Evolutionary conservation across 306 rosid genomes (phyloP).

Genomic region (Rubus parviflorus): DNA sequence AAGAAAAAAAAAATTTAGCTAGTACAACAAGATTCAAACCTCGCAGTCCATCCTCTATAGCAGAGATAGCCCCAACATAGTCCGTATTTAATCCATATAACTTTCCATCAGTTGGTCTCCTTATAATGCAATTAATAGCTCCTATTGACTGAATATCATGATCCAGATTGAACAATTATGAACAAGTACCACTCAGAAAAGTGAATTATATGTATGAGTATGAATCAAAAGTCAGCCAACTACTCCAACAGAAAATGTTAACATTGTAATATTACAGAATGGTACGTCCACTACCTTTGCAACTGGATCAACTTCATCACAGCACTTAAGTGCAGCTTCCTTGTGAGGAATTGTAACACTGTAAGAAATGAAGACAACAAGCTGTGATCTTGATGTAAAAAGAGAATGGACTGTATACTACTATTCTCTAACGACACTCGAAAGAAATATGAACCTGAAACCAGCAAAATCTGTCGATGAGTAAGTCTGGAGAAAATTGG

Average conservation of each 20-base stretch:
- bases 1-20: constrained; percentile 7
- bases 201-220: not conserved
- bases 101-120: constrained; percentile 83
- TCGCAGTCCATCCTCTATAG: constrained; percentile 81
- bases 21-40: constrained; percentile 46
- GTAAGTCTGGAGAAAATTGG: constrained; percentile 67
- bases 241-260: not conserved
- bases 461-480: constrained; percentile 80
- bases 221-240: constrained; percentile 17
- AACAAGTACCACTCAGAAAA: not conserved
- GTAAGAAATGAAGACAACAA: constrained; percentile 31
- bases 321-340: constrained; percentile 69
- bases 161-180: constrained; percentile 26
- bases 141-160: constrained; percentile 64
- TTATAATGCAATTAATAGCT: constrained; percentile 78
- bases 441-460: constrained; percentile 65
- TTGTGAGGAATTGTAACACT: constrained; percentile 88
- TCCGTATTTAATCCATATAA: constrained; percentile 84
- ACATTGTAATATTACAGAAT: constrained; percentile 17
- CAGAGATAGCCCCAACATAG: constrained; percentile 80
- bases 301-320: constrained; percentile 92
- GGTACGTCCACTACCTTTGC: constrained; percentile 66
- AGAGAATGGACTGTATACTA: constrained; percentile 12
- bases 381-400: constrained; percentile 10
- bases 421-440: not conserved